phyloP scores from a whole-genome alignment of 352 stramenopile genomes.

The Pythium grandisporangium region DNA sequence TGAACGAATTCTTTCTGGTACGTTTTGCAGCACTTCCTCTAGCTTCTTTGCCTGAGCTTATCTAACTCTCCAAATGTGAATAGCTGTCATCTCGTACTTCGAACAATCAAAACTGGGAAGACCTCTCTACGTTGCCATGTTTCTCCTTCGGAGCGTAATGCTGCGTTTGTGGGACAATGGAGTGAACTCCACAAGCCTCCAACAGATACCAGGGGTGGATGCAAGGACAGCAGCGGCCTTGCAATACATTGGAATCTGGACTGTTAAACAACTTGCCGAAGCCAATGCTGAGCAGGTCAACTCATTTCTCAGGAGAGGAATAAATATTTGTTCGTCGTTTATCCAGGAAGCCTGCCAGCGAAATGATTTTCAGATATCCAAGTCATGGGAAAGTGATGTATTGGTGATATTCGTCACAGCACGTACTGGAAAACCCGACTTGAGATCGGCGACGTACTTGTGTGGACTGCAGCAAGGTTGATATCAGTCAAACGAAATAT shows the following conservation, averaged over 20 bases:
- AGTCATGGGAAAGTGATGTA: slow-evolving; percentile 3
- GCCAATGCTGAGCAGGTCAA: slow-evolving; percentile 8
- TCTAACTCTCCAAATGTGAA: not conserved
- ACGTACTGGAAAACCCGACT: too few species aligned
- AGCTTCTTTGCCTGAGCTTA: too few species aligned
- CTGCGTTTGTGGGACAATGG: slow-evolving; percentile 19
- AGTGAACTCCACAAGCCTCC: slow-evolving; percentile 5
- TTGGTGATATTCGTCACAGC: too few species aligned
- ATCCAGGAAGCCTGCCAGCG: slow-evolving; percentile 7
- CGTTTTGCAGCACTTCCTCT: not conserved
- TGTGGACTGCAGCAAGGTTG: too few species aligned
- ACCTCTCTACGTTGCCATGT: slow-evolving; percentile 7
- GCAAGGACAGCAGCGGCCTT: slow-evolving; percentile 7
- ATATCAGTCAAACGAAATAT: not conserved
- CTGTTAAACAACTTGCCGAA: slow-evolving; percentile 15
- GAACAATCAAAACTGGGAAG: slow-evolving; percentile 4
- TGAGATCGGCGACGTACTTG: too few species aligned
- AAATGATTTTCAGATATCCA: slow-evolving; percentile 10
- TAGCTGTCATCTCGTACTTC: slow-evolving; percentile 14
- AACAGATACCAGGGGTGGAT: slow-evolving; percentile 14
- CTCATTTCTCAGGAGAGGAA: slow-evolving; percentile 7
- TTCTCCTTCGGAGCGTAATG: slow-evolving; percentile 14
- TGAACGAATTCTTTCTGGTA: slow-evolving; percentile 20
- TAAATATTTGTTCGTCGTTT: slow-evolving; percentile 9
- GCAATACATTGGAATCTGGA: slow-evolving; percentile 18